Percentiles rank a stretch among this genome's conserved stretches.
phyloP scores from a whole-genome alignment of 495 filamentous ascomycete species.

The Penicillium waksmanii region DNA sequence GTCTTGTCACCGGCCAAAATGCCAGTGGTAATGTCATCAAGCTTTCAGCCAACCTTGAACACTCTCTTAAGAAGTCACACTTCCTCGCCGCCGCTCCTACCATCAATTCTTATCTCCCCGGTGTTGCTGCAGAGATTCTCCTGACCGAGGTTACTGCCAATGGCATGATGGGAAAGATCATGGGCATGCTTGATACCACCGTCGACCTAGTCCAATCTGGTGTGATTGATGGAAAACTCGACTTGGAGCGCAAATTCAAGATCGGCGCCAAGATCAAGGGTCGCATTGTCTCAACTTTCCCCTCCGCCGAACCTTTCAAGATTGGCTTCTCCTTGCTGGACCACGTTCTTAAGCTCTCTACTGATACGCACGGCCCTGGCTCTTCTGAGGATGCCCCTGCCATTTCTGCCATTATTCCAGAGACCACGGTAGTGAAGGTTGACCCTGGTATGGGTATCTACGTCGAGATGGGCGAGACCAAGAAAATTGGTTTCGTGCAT shows the following conservation, averaged over 20 bases:
- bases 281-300: constrained; percentile 84
- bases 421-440: constrained; percentile 76
- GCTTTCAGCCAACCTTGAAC: constrained; percentile 74
- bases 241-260: constrained; percentile 74
- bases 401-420: constrained; percentile 73
- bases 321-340: constrained; percentile 84
- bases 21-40: constrained; percentile 82
- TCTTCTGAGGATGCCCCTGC: constrained; percentile 61
- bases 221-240: constrained; percentile 61
- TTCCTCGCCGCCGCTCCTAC: constrained; percentile 77
- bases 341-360: constrained; percentile 71
- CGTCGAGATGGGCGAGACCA: constrained; percentile 73
- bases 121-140: constrained; percentile 83
- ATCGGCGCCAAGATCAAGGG: constrained; percentile 83
- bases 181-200: constrained; percentile 87
- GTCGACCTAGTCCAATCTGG: constrained; percentile 89
- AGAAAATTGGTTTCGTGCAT: constrained; percentile 84
- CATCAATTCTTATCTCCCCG: constrained; percentile 86
- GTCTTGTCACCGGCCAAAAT: constrained; percentile 74
- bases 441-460: constrained; percentile 79
- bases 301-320: constrained; percentile 75
- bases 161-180: constrained; percentile 81
- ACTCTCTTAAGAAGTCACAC: constrained; percentile 71
- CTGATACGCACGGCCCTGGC: constrained; percentile 48
- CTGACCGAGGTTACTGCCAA: constrained; percentile 67